Percentiles rank a stretch among this genome's conserved stretches.
These are phyloP conservation scores for Coemansia aciculifera DNA, from an alignment of 192 early-diverging fungal species.

Conservation along the genomic window DNA sequence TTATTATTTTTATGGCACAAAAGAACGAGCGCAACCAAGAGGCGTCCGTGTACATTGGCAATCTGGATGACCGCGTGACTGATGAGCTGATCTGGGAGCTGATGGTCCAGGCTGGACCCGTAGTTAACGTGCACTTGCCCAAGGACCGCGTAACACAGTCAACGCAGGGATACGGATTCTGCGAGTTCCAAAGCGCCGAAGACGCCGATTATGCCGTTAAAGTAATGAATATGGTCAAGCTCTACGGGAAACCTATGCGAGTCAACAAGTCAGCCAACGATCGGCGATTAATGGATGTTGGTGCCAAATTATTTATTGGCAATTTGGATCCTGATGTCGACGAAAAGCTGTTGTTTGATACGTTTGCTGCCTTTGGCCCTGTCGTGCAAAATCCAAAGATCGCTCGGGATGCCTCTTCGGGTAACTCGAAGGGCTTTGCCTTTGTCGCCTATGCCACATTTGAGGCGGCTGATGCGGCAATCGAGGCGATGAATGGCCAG, in stretches of 20 bases:
- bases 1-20: constrained; percentile 47
- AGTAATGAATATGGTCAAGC: constrained; percentile 95
- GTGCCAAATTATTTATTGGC: constrained; percentile 95
- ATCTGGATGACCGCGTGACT: constrained; percentile 91
- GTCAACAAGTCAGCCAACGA: constrained; percentile 92
- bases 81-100: constrained; percentile 97
- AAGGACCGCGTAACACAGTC: constrained; percentile 95
- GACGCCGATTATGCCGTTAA: constrained; percentile 97
- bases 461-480: constrained; percentile 93
- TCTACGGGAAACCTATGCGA: constrained; percentile 92
- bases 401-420: constrained; percentile 80
- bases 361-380: constrained; percentile 92
- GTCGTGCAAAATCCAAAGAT: constrained; percentile 86
- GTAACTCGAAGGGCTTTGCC: constrained; percentile 89
- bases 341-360: constrained; percentile 90
- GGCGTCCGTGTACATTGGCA: constrained; percentile 96
- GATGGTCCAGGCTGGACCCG: constrained; percentile 97
- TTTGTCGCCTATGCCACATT: constrained; percentile 93
- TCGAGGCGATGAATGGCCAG: constrained; percentile 98
- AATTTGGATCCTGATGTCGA: constrained; percentile 92
- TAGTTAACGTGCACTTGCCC: constrained; percentile 92
- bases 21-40: constrained; percentile 93
- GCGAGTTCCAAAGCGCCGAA: constrained; percentile 89
- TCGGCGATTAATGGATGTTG: constrained; percentile 84
- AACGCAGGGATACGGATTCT: constrained; percentile 95